These are phyloP conservation scores for Trametes sp. DNA, from an alignment of 1,284 basidiomycete genomes.

Conservation along the genomic window DNA sequence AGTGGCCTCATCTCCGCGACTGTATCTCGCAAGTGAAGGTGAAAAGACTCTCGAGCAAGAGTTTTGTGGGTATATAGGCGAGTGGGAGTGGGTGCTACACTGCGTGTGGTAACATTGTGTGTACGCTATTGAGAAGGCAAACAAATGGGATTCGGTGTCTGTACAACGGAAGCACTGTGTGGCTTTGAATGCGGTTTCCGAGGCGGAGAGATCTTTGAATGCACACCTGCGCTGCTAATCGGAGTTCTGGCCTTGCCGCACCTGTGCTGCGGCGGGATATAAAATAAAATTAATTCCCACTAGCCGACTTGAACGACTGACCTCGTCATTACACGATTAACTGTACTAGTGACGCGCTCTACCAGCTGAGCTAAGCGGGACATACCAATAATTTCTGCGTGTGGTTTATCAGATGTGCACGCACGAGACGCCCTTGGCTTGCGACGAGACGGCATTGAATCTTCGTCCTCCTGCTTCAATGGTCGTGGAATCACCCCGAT, in stretches of 20 bases:
- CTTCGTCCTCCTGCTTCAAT: no score
- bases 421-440: no score
- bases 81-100: not conserved
- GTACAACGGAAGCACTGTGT: no score
- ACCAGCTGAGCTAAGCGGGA: constrained; percentile 63
- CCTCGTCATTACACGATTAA: constrained; percentile 50
- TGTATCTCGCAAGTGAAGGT: constrained; percentile 34
- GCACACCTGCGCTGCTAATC: no score
- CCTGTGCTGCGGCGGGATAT: no score
- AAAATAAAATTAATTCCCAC: constrained; percentile 46
- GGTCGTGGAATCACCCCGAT: no score
- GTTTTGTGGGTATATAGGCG: not conserved
- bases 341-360: constrained; percentile 61
- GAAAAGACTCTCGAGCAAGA: not conserved
- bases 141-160: not conserved
- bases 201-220: no score
- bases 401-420: no score
- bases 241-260: no score
- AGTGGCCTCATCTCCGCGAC: constrained; percentile 41
- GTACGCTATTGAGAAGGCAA: not conserved
- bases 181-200: no score
- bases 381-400: not conserved
- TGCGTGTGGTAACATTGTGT: not conserved
- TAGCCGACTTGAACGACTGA: constrained; percentile 63
- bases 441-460: no score